Evolutionary conservation across 1,284 basidiomycete species (phyloP), one percentile per base, ranked within the genome.

Genomic region (Baeospora myosura): DNA sequence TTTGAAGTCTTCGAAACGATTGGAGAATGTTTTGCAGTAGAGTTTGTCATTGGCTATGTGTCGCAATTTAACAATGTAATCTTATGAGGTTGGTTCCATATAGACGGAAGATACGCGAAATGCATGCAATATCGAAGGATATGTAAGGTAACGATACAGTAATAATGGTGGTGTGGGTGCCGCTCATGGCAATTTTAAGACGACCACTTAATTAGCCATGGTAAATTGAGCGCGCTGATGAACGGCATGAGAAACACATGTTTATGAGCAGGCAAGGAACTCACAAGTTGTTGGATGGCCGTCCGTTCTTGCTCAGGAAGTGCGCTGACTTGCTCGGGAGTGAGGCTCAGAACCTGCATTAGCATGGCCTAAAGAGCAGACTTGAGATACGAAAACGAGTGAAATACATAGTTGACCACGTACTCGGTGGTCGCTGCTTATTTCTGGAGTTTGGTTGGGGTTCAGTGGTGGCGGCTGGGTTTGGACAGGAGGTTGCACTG

Each of bases 241-340:
- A n/a, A 30, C 28, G 5, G 3, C 28, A 30, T 30, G 12, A 30
- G 2, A 12, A 2, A 30, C 28, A 12, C 12, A 16, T 5, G 16
- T 12, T 12, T 5, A 7, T 35, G 6, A 35, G 41, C 22, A 38
- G 33, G 38, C 16, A 23, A 20, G 12, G n/a, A 32, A 68, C 81
- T 46, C 50, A 90, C 89, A 59, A 95, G 63, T 54, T 86, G 78
- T 62, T 90, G 74, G 35, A 98, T 88, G 12, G 89, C 85, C 0
- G 80, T 78, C 34, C 86, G 75, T 52, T 97, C 93, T 2, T 76
- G 71, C 1, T 88, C 82, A 18, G 92, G 88, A 37, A 97, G 64
- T 6, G 77, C 79, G 43, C 81, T 81, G 53, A 98, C 88, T 62
- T 97, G 91, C 33, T 90, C 89, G 26, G 76, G 81, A 0, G 88